Evolutionary conservation across 305 asterid genomes (phyloP), one percentile per base, ranked within the genome.

Genomic region (Salvia sclarea): DNA sequence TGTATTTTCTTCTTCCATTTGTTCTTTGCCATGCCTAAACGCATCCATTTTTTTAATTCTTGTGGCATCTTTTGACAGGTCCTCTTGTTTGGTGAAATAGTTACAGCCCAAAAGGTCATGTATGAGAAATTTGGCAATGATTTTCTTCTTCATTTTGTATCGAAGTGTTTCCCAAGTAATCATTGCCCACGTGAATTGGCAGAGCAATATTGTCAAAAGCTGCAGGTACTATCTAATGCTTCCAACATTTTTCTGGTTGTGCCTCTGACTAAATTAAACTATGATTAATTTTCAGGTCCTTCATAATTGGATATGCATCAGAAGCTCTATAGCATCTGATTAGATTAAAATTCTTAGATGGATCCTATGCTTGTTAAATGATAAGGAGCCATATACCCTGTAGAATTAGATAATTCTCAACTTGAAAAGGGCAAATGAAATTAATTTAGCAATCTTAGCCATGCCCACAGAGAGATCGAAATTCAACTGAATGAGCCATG

Each of bases 51-150:
- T 38, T 52, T 59, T n/a, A n/a, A 24, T 61, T 61, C 14, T 66
- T 61, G 55, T 55, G 59, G 69, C 52, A 14, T 65, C 53, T 17
- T 74, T 69, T 28, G 71, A 78, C 90, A 91, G 99, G 77, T 80
- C 75, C 60, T 41, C 75, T 79, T 95, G 85, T 89, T 91, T 37
- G 80, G 88, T 7, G 99, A 95, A 86, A 86, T 95, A 14, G 89
- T 95, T 59, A 57, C 78, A 62, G 98, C 94, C 67, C 99, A 95
- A 81, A 89, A 79, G 87, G 86, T 86, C 83, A 91, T 95, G 96
- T 86, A 86, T 43, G 98, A 95, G 82, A 89, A 82, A 75, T 85
- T 85, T 70, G 96, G 99, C 73, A 84, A 86, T 62, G 93, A 86
- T 56, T 94, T 89, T 80, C 84, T 94, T 65, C 78, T 62, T 56